Percentiles rank a stretch among this genome's conserved stretches.
Conservation (phyloP, 768 basidiomycete species). For the Leccinum aurantiacum region DNA sequence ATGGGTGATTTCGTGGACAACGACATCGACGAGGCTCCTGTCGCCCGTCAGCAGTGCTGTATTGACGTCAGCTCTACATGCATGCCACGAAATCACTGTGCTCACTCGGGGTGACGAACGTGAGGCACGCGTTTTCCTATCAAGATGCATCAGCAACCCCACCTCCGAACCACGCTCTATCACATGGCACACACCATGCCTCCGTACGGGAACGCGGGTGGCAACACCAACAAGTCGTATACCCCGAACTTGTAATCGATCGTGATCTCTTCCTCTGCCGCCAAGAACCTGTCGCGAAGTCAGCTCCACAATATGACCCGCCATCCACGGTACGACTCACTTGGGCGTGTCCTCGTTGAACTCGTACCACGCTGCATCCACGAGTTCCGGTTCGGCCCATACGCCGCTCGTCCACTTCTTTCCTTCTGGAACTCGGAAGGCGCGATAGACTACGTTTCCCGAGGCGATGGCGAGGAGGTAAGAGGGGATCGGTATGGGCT, state of each 20-base stretch:
- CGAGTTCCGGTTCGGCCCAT: conserved; percentile 86
- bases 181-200: conserved; percentile 58
- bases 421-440: conserved; percentile 58
- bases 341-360: conserved; percentile 82
- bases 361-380: conserved; percentile 83
- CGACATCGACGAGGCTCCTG: conserved; percentile 83
- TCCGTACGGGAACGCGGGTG: conserved; percentile 90
- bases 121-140: conserved; percentile 85
- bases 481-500: conserved; percentile 80
- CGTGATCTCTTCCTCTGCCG: conserved; percentile 67
- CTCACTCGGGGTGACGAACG: conserved; percentile 85
- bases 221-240: conserved; percentile 85
- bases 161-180: neutral
- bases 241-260: conserved; percentile 80
- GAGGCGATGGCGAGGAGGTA: conserved; percentile 90
- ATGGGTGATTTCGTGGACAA: conserved; percentile 83
- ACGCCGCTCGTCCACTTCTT: conserved; percentile 80
- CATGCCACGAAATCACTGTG: neutral
- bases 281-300: conserved; percentile 58
- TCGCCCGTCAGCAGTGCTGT: conserved; percentile 82
- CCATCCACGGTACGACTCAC: conserved; percentile 34
- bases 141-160: neutral
- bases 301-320: neutral
- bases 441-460: conserved; percentile 74
- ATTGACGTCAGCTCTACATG: neutral